Evolutionary conservation across 768 basidiomycete genomes (phyloP), one percentile per base, ranked within the genome.

Genomic region (Hygrophorus pudorinus): DNA sequence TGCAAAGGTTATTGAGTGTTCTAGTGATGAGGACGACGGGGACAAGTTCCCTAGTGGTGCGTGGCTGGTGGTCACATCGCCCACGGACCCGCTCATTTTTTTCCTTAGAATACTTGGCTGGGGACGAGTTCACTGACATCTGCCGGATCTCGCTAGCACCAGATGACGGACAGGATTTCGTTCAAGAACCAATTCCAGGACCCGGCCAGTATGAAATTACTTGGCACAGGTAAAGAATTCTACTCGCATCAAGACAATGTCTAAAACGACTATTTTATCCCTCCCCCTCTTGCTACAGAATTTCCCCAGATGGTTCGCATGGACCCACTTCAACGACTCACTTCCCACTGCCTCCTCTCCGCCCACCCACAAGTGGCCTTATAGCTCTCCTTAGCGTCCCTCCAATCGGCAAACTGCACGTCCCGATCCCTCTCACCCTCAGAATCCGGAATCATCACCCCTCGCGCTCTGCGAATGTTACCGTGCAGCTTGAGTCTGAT

Each of bases 401-500:
- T 0, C 64, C 84, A 0, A 68, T 62, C 2, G 82, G 79, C 7
- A 72, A 61, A 31, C 67, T 91, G 3, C 89, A 92, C 54, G 55
- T 61, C 1, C 78, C 81, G 0, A 58, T 79, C 13, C 57, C 68
- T 2, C 67, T 89, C 21, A 62, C 69, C 40, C 59, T 83, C 40
- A 72, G 65, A 48, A 60, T 85, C 47, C 76, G 90, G 55, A 88
- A 88, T 58, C 63, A 74, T 44, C 72, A 81, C 47, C 68, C 73
- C 2, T 65, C 66, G 6, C 73, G 79, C 29, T 76, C 87, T 2
- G 82, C 84, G 0, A 80, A 79, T 50, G 60, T 93, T 28, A 67
- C 75, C 9, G 70, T 91, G 7, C 76, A 81, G 28, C 68, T 92
- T 21, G 90, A 94, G 43, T 70, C 78, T 1, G 79, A 82, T 48